phyloP scores from a whole-genome alignment of 345 rosid genomes.

The Euphorbia tirucalli region DNA sequence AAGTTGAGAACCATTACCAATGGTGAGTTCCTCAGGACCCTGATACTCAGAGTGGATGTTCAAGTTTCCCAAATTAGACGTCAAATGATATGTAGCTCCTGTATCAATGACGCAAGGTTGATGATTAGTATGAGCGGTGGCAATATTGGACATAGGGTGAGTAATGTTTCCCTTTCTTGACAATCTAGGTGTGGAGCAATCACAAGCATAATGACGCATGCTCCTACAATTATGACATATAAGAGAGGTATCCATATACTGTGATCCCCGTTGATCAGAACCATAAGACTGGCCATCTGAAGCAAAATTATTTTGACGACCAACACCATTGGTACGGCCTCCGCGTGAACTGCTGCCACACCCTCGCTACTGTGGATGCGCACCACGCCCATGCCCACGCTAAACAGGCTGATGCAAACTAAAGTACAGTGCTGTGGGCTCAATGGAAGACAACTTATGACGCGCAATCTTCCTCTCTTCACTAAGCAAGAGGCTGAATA shows the following conservation, averaged over 20 bases:
- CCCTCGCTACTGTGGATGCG: too few species aligned
- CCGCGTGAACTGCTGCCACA: too few species aligned
- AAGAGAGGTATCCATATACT: not conserved
- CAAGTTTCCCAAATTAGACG: not conserved
- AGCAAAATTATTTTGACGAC: not conserved
- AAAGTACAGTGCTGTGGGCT: too few species aligned
- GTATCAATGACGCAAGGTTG: not conserved
- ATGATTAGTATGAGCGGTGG: not conserved
- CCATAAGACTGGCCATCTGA: too few species aligned
- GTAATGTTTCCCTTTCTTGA: not conserved
- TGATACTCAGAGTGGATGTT: not conserved
- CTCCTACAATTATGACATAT: not conserved
- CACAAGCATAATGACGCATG: not conserved
- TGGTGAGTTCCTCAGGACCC: not conserved
- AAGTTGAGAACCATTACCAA: not conserved
- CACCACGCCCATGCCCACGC: not conserved
- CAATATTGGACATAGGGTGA: not conserved
- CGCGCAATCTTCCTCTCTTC: too few species aligned
- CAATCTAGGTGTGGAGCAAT: not conserved
- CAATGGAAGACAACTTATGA: too few species aligned
- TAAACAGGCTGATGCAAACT: too few species aligned
- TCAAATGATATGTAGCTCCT: not conserved
- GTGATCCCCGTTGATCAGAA: not conserved
- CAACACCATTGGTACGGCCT: not conserved
- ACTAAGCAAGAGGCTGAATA: not conserved